These are phyloP conservation scores for Camptophora hylomeconis DNA, from an alignment of 2,329 filamentous ascomycete genomes.

Conservation along the genomic window DNA sequence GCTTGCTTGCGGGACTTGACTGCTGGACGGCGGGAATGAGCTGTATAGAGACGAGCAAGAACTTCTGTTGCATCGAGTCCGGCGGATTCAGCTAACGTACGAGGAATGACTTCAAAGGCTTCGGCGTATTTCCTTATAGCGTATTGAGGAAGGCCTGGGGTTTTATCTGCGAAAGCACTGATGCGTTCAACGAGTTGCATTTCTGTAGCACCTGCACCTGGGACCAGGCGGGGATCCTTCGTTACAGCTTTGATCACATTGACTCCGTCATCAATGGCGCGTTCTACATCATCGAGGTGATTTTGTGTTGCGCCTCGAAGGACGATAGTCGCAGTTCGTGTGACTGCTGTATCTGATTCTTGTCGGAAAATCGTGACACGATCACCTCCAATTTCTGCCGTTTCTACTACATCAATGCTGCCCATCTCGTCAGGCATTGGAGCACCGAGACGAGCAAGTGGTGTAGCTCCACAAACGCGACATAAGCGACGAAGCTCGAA, in stretches of 20 bases:
- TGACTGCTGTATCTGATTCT: conserved; percentile 64
- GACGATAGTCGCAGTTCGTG: conserved; percentile 85
- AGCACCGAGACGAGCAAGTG: conserved; percentile 85
- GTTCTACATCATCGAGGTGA: conserved; percentile 91
- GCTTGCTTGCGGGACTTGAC: conserved; percentile 15
- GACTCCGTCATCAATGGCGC: conserved; percentile 93
- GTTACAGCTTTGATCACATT: conserved; percentile 99
- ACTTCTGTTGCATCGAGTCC: conserved; percentile 97
- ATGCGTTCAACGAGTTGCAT: conserved; percentile 88
- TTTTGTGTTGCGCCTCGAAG: conserved; percentile 94
- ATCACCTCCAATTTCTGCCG: conserved; percentile 92
- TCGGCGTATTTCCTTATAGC: conserved; percentile 96
- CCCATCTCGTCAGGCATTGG: conserved; percentile 99
- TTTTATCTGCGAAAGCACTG: conserved; percentile 81
- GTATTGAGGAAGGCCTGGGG: conserved; percentile 83
- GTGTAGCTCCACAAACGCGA: conserved; percentile 89
- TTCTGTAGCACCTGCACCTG: conserved; percentile 88
- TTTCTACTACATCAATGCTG: conserved; percentile 86
- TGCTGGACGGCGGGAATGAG: conserved; percentile 50
- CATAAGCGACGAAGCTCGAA: conserved; percentile 92
- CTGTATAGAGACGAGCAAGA: conserved; percentile 79
- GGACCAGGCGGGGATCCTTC: conserved; percentile 77
- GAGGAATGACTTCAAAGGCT: conserved; percentile 92
- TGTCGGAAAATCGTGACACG: conserved; percentile 97
- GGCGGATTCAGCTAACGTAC: conserved; percentile 86